Conservation (phyloP, 2,329 filamentous ascomycete species). For the Nakataea oryzae region DNA sequence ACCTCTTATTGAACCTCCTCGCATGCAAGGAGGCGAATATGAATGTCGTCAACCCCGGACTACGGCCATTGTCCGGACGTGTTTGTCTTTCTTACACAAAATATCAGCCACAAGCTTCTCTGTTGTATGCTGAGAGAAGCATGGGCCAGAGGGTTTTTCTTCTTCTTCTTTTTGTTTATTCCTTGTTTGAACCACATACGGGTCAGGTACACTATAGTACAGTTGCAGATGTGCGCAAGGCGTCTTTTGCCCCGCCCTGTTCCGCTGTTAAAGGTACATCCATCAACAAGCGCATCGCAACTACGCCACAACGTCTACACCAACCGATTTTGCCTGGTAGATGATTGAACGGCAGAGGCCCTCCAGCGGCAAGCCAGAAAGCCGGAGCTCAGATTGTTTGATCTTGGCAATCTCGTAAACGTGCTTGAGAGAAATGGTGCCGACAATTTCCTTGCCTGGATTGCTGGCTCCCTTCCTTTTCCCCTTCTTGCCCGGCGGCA, state of each 20-base stretch:
- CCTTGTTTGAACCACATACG: background rate
- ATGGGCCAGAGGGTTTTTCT: background rate
- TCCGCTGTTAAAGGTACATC: background rate
- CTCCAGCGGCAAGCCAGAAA: conserved; percentile 62
- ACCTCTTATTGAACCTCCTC: no score
- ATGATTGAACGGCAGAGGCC: conserved; percentile 66
- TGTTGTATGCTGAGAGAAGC: background rate
- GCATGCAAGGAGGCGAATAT: no score
- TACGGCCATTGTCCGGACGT: no score
- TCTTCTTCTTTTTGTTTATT: background rate
- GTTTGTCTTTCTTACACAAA: no score
- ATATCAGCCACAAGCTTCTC: background rate
- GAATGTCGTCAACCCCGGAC: no score
- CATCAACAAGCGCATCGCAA: background rate
- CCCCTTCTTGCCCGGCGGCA: conserved; percentile 61
- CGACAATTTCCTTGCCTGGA: conserved; percentile 69
- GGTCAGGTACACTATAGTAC: background rate
- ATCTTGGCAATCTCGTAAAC: conserved; percentile 97
- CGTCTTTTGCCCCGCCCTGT: background rate
- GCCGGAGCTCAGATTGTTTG: conserved; percentile 68
- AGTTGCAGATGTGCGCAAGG: background rate
- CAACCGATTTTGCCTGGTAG: conserved; percentile 64
- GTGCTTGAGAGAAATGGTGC: conserved; percentile 85
- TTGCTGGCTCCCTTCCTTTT: conserved; percentile 68
- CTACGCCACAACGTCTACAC: conserved; percentile 30